Evolutionary conservation across 2,329 filamentous ascomycete species (phyloP), one percentile per base, ranked within the genome.

Genomic region (Penicillium sp.): DNA sequence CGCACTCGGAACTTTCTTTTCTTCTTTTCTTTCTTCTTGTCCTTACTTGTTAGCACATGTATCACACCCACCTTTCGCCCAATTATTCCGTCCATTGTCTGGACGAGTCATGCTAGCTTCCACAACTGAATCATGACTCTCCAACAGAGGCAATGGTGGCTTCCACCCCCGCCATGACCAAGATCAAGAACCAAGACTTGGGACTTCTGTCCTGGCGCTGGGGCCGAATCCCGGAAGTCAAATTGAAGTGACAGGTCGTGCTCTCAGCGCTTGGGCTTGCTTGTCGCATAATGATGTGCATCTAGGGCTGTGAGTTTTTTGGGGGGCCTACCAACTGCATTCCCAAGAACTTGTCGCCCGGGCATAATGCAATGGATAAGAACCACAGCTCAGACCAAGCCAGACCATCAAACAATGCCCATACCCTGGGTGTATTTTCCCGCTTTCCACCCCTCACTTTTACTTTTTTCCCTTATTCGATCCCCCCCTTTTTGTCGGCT

Each of bases 211-310:
- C 53, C 39, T 52, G 47, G 23, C 53, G 29, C 21, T 27, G 51
- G 55, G 49, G 31, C 31, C 25, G 17, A n/a, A 17, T 49, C 38
- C 51, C 55, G 51, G 38, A 58, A 58, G 55, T 58, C 55, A 58
- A 55, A 35, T 17, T 2, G 38, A 55, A 58, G 45, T 58, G 55
- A 58, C 51, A 55, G 51, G 51, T 55, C 51, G 35, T 48, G 55
- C 35, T 33, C 19, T 12, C 31, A 52, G 36, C 39, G 39, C 31
- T 52, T 35, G 48, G 25, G 49, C 42, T 53, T 57, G 55, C 29
- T 53, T 48, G 17, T 53, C 42, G 29, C 55, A 57, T 57, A 42
- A 53, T 57, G 55, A 57, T 53, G 49, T 57, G 55, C 55, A 53
- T 53, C 29, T 31, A 52, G 35, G 35, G 17, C 35, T 31, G 27